Conservation (phyloP, 2,329 filamentous ascomycete species). For the Arthrobotrys pseudoclavata region DNA sequence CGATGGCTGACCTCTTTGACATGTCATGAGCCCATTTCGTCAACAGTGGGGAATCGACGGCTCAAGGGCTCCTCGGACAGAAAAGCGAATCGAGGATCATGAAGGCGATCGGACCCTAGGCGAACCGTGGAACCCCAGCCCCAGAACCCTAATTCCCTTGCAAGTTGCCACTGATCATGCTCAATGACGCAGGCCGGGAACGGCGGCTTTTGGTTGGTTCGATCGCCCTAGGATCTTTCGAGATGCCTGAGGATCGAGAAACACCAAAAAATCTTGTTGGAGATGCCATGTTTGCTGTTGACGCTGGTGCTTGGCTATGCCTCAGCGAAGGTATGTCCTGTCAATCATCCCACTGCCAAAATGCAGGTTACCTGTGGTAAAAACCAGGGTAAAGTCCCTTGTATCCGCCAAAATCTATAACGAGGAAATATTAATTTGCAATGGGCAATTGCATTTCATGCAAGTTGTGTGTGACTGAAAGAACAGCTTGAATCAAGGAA, state of each 20-base stretch:
- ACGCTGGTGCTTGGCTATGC: slow-evolving; percentile 23
- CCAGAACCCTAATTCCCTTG: slow-evolving; percentile 36
- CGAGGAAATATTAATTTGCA: slow-evolving; percentile 8
- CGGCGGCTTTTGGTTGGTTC: slow-evolving; percentile 39
- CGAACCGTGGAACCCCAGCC: background rate
- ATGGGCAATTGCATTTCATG: slow-evolving; percentile 8
- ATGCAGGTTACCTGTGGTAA: slow-evolving; percentile 31
- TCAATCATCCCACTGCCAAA: slow-evolving; percentile 14
- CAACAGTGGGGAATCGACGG: slow-evolving; percentile 32
- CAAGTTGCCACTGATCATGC: slow-evolving; percentile 36
- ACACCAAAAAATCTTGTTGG: slow-evolving; percentile 49
- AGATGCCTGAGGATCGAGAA: slow-evolving; percentile 43
- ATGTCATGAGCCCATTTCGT: slow-evolving; percentile 29
- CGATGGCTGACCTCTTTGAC: slow-evolving; percentile 16
- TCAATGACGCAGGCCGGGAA: slow-evolving; percentile 39
- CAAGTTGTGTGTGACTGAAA: background rate
- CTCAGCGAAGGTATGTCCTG: slow-evolving; percentile 35
- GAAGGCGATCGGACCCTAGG: slow-evolving; percentile 56
- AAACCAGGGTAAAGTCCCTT: slow-evolving; percentile 28
- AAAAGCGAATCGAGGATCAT: slow-evolving; percentile 54
- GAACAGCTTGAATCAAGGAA: background rate
- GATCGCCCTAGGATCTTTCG: slow-evolving; percentile 49
- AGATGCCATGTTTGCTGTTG: slow-evolving; percentile 51
- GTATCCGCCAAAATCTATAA: slow-evolving; percentile 5
- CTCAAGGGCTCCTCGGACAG: slow-evolving; percentile 10